Conservation (phyloP, 139 green algal genomes). For the Tetraselmis chui region DNA sequence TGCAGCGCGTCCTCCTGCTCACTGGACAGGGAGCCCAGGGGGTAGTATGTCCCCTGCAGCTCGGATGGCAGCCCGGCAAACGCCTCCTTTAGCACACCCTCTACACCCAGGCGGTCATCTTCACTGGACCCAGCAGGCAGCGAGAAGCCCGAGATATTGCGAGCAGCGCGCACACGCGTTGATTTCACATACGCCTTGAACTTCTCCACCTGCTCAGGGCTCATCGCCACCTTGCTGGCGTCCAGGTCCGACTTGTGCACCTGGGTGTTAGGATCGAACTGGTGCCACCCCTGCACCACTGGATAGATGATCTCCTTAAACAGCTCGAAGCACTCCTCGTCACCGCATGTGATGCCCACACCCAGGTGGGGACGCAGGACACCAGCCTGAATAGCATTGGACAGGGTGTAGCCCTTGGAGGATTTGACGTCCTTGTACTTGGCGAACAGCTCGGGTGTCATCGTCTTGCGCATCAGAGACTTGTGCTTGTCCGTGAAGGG, state of each 20-base stretch:
- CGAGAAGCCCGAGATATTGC: constrained; percentile 12
- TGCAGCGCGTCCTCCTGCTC: constrained; percentile 13
- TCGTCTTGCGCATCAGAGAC: constrained; percentile 11
- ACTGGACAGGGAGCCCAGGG: constrained; percentile 3
- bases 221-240: constrained; percentile 6
- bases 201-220: constrained; percentile 4
- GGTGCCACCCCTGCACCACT: constrained; percentile 15
- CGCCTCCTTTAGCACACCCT: constrained; percentile 9
- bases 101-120: constrained; percentile 8
- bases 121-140: constrained; percentile 8
- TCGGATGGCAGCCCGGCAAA: constrained; percentile 5
- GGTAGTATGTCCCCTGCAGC: constrained; percentile 10
- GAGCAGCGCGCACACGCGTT: constrained; percentile 9
- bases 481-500: constrained; percentile 17
- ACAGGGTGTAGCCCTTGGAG: constrained; percentile 13
- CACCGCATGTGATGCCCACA: constrained; percentile 14
- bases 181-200: constrained; percentile 14
- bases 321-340: constrained; percentile 14
- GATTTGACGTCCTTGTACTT: constrained; percentile 14
- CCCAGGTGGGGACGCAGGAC: constrained; percentile 11
- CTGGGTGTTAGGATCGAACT: constrained; percentile 11
- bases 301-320: constrained; percentile 18
- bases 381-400: constrained; percentile 15
- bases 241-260: constrained; percentile 12
- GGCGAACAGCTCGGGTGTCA: constrained; percentile 12